Evolutionary conservation across 148 eudicot species (phyloP).

Genomic region (Linanthus parryae): DNA sequence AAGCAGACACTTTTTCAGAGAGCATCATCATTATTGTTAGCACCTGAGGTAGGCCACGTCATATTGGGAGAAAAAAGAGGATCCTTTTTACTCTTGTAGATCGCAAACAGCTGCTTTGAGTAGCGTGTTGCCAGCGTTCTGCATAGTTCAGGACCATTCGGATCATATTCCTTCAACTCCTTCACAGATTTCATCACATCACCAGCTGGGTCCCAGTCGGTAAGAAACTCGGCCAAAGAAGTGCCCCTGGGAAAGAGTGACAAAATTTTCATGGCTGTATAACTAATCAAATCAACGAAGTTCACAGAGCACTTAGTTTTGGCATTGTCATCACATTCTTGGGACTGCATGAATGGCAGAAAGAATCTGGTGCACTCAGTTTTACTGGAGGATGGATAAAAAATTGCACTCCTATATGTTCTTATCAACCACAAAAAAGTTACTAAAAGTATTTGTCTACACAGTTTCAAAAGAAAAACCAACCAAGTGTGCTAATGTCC

Average conservation of each 20-base stretch:
- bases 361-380: no score
- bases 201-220: constrained; percentile 42
- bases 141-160: constrained; percentile 48
- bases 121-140: constrained; percentile 47
- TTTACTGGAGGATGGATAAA: no score
- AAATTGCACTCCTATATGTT: no score
- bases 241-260: constrained; percentile 40
- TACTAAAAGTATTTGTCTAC: no score
- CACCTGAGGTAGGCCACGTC: constrained; percentile 7
- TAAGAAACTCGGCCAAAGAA: constrained; percentile 54
- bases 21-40: no score
- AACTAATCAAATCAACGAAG: background rate
- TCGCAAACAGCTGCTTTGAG: constrained; percentile 66
- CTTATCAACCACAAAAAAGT: no score
- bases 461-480: no score
- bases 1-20: background rate
- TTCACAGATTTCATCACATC: constrained; percentile 51
- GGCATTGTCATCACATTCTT: no score
- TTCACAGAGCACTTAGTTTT: no score
- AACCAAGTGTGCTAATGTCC: no score
- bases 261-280: background rate
- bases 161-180: constrained; percentile 36
- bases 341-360: no score
- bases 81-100: constrained; percentile 52
- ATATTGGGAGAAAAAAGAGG: constrained; percentile 36